Evolutionary conservation across 768 basidiomycete genomes (phyloP), one percentile per base, ranked within the genome.

Genomic region (Lactarius trivialis): DNA sequence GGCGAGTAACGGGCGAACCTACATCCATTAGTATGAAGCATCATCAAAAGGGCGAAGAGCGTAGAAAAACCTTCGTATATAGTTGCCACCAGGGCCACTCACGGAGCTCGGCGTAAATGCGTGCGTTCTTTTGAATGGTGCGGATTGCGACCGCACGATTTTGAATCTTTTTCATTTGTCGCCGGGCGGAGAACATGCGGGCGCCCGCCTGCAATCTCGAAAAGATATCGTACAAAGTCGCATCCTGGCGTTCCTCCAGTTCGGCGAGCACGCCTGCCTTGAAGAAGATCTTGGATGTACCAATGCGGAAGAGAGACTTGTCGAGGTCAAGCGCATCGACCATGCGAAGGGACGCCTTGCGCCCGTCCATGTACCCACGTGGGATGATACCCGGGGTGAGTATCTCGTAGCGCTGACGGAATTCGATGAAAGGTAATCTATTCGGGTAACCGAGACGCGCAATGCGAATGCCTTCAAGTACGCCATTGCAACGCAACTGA

Each of bases 51-150:
- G 34, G 45, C 12, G 30, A 37, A 45, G 15, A 17, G 39, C 1
- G 15, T 21, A 12, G 5, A 36, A 26, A 39, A 64, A 85, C 93
- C 79, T 96, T 96, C 2, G 93, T 93, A 71, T 95, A 99, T 9
- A 98, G 79, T 65, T 94, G 90, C 97, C 97, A 99, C 97, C 97
- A 98, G 1, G 96, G 94, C 97, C 97, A 98, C 56, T 96, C 92
- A 51, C 85, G 81, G 32, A 99, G 79, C 59, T 92, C 88, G 7
- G 88, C 86, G 71, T 98, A 98, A 24, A 97, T 81, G 24, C 93
- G 79, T 2, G 96, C 96, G 71, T 99, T 99, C 50, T 86, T 82
- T 71, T 98, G 97, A 64, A 98, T 94, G 1, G 91, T 95, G 51
- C 91, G 83, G 45, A 95, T 85, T 5, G 97, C 94, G 43, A 87